phyloP scores from a whole-genome alignment of 2,329 filamentous ascomycete genomes.

The Cercospora zeina region DNA sequence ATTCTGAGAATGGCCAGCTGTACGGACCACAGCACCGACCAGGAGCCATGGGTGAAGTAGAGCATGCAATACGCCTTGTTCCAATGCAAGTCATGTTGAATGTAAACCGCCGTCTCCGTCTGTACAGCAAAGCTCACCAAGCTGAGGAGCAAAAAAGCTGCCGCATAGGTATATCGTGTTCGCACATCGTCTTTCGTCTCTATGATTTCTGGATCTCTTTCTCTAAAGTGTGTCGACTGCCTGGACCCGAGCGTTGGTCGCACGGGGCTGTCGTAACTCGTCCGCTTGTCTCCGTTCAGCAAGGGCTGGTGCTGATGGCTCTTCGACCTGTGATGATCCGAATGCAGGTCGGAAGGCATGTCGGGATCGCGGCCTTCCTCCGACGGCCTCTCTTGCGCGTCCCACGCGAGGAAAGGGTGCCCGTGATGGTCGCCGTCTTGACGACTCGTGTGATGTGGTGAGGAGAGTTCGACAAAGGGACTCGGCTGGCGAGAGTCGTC shows the following conservation, averaged over 20 bases:
- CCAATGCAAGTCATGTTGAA: constrained; percentile 90
- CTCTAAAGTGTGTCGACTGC: constrained; percentile 68
- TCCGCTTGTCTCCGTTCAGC: constrained; percentile 46
- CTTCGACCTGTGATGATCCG: constrained; percentile 29
- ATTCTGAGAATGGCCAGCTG: constrained; percentile 79
- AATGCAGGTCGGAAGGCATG: constrained; percentile 55
- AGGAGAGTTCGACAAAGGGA: constrained; percentile 36
- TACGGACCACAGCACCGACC: constrained; percentile 82
- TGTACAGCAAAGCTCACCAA: constrained; percentile 88
- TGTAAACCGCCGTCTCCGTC: constrained; percentile 93
- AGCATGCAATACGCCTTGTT: constrained; percentile 99
- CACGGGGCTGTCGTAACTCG: constrained; percentile 43
- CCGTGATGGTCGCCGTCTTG: constrained; percentile 29
- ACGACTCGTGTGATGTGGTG: constrained; percentile 21
- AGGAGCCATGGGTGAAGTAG: constrained; percentile 92
- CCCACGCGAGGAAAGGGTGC: constrained; percentile 49
- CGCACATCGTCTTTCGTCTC: constrained; percentile 64
- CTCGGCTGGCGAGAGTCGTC: constrained; percentile 37
- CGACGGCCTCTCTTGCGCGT: constrained; percentile 41
- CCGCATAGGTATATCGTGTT: constrained; percentile 84
- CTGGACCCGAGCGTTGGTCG: constrained; percentile 51
- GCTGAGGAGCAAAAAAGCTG: constrained; percentile 77
- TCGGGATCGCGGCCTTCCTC: constrained; percentile 37
- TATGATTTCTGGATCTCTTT: constrained; percentile 69
- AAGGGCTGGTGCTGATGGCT: constrained; percentile 52